Base-by-base conservation (phyloP, 2,329 filamentous ascomycete species). In the Fusarium penzigii region DNA sequence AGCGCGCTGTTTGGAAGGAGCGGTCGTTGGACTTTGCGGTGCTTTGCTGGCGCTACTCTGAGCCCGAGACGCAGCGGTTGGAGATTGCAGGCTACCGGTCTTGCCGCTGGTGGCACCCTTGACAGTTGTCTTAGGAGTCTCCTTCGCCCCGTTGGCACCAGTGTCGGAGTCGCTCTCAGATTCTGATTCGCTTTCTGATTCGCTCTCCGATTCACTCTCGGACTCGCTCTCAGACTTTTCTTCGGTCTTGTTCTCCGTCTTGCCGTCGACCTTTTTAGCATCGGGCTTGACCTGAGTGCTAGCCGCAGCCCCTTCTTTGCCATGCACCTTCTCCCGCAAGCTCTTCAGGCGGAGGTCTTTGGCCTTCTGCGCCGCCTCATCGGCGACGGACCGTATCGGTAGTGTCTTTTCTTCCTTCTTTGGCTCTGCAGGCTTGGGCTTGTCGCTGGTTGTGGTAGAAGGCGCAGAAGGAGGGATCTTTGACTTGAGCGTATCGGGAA, bases 321-420 rank as follows among this genome's bases (percentile, higher is more conserved):
- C 79, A 56, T 83, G 69, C 6, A 81, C 80, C 69, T 83, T 83
- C 49, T 81, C 77, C 48, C 79, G 74, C 55, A 84, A 67, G 61
- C 68, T 74, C 56, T 82, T 76, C 55, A 84, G 74, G 49, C 78
- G 78, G 59, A 79, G 72, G 60, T 85, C 77, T 72, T 86, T 86
- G 45, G 84, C 84, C 69, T 82, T 86, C 62, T 79, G 73, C 1
- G 84, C 85, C 44, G 81, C 85, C 67, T 91, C 87, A 63, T 89
- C 80, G 40, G 83, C 84, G 46, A 85, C 76, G 63, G 78, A 81
- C 57, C 75, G 75, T 44, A 82, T 70, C 2, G 81, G 78, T 12
- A 81, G 63, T 10, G 66, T 51, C 47, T 64, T 65, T 54, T 70
- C 54, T 65, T 60, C 63, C 44, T 63, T 55, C 51, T 66, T 61